Evolutionary conservation across 1,139 yeast genomes (phyloP), one percentile per base, ranked within the genome.

Genomic region (Debaryomycetaceae sp.): DNA sequence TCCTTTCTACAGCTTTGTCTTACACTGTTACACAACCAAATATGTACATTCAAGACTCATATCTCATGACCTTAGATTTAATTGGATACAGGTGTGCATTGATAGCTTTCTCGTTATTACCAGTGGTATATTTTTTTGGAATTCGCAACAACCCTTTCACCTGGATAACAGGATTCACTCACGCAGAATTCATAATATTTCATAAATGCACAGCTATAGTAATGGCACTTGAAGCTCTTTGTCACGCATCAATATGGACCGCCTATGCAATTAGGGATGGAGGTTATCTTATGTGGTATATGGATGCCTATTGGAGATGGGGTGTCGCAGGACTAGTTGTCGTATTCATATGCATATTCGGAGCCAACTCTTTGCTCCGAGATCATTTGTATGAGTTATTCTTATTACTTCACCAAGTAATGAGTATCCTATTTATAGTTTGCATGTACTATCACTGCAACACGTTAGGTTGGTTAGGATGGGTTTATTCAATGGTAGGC

Each of bases 401-500:
- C 42, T 45, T 72, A 30, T 31, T 65, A 6, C 22, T 61, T 2
- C 77, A 72, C 43, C 60, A 68, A 36, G 11, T 55, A 3, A 53
- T 71, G 48, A 66, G 61, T 15, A 48, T 67, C 9, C 45, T 54
- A 6, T 64, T 70, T 39, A 59, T 72, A 8, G 53, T 59, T 4
- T 45, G 65, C 36, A 65, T 70, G 61, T 70, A 70, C 61, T 65
- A 56, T 35, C 78, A 72, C 45, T 54, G 65, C 41, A 53, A 52
- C 3, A 45, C 40, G 2, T 43, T 69, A 35, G 78, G 77, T 6
- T 71, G 75, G 73, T 49, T 65, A 52, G 71, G 66, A 17, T 71
- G 75, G 75, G 42, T 67, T 6, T 64, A 69, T 55, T 58, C 75
- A 0, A 54, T 67, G 44, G 62, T 63, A 34, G 70, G 55, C 7